Base-by-base conservation (phyloP, 2,329 filamentous ascomycete species). In the Exophiala lecanii-corni region DNA sequence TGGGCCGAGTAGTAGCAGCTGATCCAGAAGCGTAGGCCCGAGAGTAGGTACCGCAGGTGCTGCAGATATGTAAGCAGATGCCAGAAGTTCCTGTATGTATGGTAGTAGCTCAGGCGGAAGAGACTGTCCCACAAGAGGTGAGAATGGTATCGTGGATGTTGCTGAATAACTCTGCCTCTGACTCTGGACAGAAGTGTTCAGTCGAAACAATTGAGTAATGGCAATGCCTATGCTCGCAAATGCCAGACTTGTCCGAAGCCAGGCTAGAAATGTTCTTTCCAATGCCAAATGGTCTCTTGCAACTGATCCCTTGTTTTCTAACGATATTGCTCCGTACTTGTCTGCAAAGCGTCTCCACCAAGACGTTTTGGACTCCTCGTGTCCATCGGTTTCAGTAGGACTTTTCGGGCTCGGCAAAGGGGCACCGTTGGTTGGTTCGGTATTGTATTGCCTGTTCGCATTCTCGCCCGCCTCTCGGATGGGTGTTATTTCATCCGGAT, bases 211-310 rank as follows among this genome's bases (percentile, higher is more conserved):
- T 54, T 82, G 79, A 1, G 79, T 82, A 31, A 82, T 69, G 17
- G 79, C 79, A 33, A 83, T 80, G 41, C 79, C 79, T 55, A 83
- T 82, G 42, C 70, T 75, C 12, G 79, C 79, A 58, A 83, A 83
- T 39, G 77, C 76, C 40, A 83, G 69, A 10, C 76, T 81, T 12
- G 79, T 83, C 41, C 79, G 73, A 45, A 83, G 71, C 79, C 79
- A 83, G 50, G 79, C 79, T 31, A 83, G 70, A 62, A 82, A 83
- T n/a, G 79, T 83, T 30, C 79, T 73, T 61, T 83, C 79, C 32
- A 82, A 57, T 15, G 79, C 79, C 32, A 83, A 66, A 66, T 83
- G 79, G 59, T 83, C 79, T 52, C 79, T 65, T 23, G 79, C 79
- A 16, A 82, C 78, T 54, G 76, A 80, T 12, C 79, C 79, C 58